These are phyloP conservation scores for Hypoxylon subgilvum DNA, from an alignment of 495 filamentous ascomycete genomes.

Conservation along the genomic window DNA sequence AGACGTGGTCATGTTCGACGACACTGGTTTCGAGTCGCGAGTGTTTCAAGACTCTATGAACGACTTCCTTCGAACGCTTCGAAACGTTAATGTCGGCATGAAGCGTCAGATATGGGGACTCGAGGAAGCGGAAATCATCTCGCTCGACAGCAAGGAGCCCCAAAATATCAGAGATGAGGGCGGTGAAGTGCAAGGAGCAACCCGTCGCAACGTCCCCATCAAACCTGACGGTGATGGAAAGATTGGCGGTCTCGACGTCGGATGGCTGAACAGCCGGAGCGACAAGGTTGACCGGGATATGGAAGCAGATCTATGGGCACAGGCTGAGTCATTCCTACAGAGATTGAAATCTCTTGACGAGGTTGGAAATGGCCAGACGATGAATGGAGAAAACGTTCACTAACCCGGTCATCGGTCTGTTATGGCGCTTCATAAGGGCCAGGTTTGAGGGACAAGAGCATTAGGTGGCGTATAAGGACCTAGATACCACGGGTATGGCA, in stretches of 20 bases:
- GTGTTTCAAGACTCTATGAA: conserved; percentile 68
- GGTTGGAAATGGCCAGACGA: background rate
- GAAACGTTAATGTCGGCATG: conserved; percentile 71
- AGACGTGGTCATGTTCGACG: conserved; percentile 38
- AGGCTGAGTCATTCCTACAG: conserved; percentile 53
- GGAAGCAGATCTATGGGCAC: conserved; percentile 77
- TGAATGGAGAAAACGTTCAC: background rate
- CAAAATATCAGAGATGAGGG: conserved; percentile 31
- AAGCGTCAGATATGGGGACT: conserved; percentile 79
- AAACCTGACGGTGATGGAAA: conserved; percentile 59
- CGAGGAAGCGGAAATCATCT: conserved; percentile 76
- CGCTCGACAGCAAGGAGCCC: conserved; percentile 44
- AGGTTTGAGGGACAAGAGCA: conserved; percentile 3
- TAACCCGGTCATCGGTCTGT: background rate
- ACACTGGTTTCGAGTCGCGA: conserved; percentile 41
- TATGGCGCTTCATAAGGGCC: background rate
- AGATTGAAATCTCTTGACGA: conserved; percentile 8
- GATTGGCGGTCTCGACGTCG: conserved; percentile 73
- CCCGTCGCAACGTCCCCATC: conserved; percentile 35
- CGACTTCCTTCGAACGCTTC: conserved; percentile 71
- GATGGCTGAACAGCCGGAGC: conserved; percentile 82
- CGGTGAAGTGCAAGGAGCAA: conserved; percentile 26
- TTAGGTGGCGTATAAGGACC: conserved; percentile 24
- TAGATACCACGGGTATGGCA: conserved; percentile 21
- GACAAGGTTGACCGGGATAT: conserved; percentile 77